Evolutionary conservation across 2,329 filamentous ascomycete species (phyloP).

Genomic region (Trichoderma asperellum): DNA sequence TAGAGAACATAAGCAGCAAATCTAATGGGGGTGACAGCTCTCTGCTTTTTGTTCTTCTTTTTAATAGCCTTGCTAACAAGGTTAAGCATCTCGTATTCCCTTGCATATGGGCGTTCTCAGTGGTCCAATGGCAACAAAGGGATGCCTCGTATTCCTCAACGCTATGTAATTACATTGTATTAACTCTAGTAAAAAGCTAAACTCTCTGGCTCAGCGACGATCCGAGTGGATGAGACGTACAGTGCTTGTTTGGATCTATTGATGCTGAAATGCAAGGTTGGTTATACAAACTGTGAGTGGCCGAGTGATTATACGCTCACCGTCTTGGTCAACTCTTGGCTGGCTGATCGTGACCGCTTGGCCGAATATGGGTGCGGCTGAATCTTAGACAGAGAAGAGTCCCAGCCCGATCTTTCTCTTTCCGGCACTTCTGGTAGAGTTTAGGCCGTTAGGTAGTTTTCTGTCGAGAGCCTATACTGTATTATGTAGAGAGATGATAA

Average conservation of each 20-base stretch:
- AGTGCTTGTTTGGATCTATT: conserved; percentile 26
- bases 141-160: conserved; percentile 23
- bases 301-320: neutral
- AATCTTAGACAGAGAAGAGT: neutral
- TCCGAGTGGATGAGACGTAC: conserved; percentile 21
- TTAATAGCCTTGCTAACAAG: conserved; percentile 20
- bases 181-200: conserved; percentile 24
- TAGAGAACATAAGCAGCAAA: neutral
- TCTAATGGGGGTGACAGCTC: neutral
- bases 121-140: conserved; percentile 16
- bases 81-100: conserved; percentile 27
- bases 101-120: conserved; percentile 19
- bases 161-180: neutral
- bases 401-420: neutral
- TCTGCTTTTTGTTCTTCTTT: neutral
- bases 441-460: neutral
- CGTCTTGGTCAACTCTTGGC: conserved; percentile 21
- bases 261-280: conserved; percentile 8
- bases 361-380: conserved; percentile 11
- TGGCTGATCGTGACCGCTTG: conserved; percentile 10
- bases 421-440: neutral
- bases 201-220: conserved; percentile 12
- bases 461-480: neutral
- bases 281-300: conserved; percentile 20
- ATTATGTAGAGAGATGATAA: neutral